phyloP scores from a whole-genome alignment of 2,329 filamentous ascomycete species.

The Aschersonia sp. region DNA sequence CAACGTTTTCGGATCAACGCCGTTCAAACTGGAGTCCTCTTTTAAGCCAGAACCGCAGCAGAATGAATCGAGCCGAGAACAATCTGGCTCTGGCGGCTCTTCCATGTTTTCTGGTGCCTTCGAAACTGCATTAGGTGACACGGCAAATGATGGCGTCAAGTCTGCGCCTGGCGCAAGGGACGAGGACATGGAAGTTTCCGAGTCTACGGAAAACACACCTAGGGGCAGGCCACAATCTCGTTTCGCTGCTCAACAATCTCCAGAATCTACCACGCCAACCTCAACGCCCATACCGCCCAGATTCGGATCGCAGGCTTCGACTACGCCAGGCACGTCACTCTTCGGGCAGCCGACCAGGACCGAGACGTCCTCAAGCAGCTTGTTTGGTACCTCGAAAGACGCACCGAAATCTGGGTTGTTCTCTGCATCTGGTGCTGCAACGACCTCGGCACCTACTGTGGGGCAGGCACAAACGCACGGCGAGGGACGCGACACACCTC shows the following conservation, averaged over 20 bases:
- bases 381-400: constrained; percentile 15
- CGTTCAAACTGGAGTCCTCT: constrained; percentile 53
- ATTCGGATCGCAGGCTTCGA: constrained; percentile 24
- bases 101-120: constrained; percentile 49
- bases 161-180: constrained; percentile 27
- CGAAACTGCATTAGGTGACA: constrained; percentile 38
- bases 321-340: constrained; percentile 15
- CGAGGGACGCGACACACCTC: constrained; percentile 23
- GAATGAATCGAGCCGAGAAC: constrained; percentile 42
- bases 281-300: constrained; percentile 35
- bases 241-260: constrained; percentile 11
- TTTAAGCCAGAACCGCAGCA: constrained; percentile 51
- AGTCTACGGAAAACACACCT: constrained; percentile 18
- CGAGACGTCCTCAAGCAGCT: constrained; percentile 9
- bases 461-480: constrained; percentile 19
- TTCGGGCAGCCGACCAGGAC: constrained; percentile 21
- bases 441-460: constrained; percentile 3
- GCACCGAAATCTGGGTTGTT: constrained; percentile 11
- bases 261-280: constrained; percentile 32
- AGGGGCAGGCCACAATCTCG: constrained; percentile 21
- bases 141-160: constrained; percentile 21
- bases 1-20: constrained; percentile 31
- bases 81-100: constrained; percentile 23
- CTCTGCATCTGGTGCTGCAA: constrained; percentile 11
- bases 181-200: constrained; percentile 34